Percentiles rank a stretch among this genome's conserved stretches.
These are phyloP conservation scores for Tricholoma sp. DNA, from an alignment of 768 basidiomycete species.

Conservation along the genomic window DNA sequence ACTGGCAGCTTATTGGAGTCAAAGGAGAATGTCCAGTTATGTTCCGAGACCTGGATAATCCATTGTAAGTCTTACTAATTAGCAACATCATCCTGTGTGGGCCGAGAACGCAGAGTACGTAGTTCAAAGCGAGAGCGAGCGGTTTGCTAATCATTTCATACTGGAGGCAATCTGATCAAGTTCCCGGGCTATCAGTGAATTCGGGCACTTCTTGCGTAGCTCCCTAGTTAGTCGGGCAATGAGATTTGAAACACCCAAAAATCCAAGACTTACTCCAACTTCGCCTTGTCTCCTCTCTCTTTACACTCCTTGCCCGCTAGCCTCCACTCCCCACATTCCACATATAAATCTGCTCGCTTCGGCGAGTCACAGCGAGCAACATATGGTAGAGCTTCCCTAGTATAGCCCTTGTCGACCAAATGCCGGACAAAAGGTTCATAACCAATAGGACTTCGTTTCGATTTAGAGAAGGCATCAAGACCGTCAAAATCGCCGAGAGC, in stretches of 20 bases:
- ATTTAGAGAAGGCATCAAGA: slow-evolving; percentile 80
- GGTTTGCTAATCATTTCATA: slow-evolving; percentile 48
- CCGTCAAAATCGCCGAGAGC: slow-evolving; percentile 80
- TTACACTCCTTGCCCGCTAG: slow-evolving; percentile 87
- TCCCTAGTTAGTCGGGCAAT: slow-evolving; percentile 40
- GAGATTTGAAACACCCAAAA: not conserved
- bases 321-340: slow-evolving; percentile 87
- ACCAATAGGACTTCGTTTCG: slow-evolving; percentile 90
- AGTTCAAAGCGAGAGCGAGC: too few relatives aligned
- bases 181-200: slow-evolving; percentile 76
- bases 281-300: slow-evolving; percentile 79
- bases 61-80: not conserved
- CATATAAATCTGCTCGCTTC: slow-evolving; percentile 81
- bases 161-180: slow-evolving; percentile 57
- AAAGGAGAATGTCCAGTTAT: too few relatives aligned
- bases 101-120: too few relatives aligned
- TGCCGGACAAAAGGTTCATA: slow-evolving; percentile 88
- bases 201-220: slow-evolving; percentile 69
- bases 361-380: slow-evolving; percentile 83
- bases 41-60: too few relatives aligned
- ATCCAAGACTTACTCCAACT: slow-evolving; percentile 65
- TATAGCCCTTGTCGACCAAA: slow-evolving; percentile 67
- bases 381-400: slow-evolving; percentile 71
- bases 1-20: too few relatives aligned
- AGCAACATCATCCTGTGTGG: too few relatives aligned